Base-by-base conservation (phyloP, 2,329 filamentous ascomycete species). In the Fusarium heterosporum region DNA sequence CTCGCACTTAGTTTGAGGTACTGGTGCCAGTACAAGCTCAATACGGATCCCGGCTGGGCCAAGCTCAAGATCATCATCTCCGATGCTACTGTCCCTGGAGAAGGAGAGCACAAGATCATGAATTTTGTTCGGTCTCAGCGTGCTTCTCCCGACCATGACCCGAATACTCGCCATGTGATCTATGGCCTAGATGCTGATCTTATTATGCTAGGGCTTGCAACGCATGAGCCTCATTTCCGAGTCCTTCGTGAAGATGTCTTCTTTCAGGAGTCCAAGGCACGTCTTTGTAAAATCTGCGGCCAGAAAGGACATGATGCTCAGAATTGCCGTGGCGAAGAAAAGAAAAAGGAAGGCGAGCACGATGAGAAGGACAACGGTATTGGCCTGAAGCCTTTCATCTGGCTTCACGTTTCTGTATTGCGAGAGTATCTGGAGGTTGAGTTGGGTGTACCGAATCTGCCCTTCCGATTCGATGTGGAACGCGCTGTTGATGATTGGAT, bases 61-160 rank as follows among this genome's bases (percentile, higher is more conserved):
- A 93, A 93, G 77, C 84, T 97, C 78, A 99, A 99, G 84, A 87
- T 99, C 78, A 96, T 99, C 78, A 98, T 99, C 70, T 99, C 96
- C 10, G 96, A 99, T 83, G 95, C 96, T 53, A 97, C 95, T 39
- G 94, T 99, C 38, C 96, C 96, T 54, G 96, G 96, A 76, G 96
- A 99, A 81, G 96, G 96, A 77, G 96, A 99, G 81, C 96, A 99
- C 79, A 99, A 99, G 80, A 98, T 99, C 75, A 99, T 99, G 96
- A 90, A 96, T 71, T 99, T 98, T 77, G 88, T 99, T 69, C 90
- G 96, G 73, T 97, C 95, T 36, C 96, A 99, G 79, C 89, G 96
- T 73, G 88, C 91, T 48, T 96, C 93, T 52, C 90, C 94, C 7
- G 90, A 96, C 68, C 93, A 99, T 78, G 90, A 99, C 74, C 96